Evolutionary conservation across 495 filamentous ascomycete genomes (phyloP), one percentile per base, ranked within the genome.

Genomic region (Xylaria castorea): DNA sequence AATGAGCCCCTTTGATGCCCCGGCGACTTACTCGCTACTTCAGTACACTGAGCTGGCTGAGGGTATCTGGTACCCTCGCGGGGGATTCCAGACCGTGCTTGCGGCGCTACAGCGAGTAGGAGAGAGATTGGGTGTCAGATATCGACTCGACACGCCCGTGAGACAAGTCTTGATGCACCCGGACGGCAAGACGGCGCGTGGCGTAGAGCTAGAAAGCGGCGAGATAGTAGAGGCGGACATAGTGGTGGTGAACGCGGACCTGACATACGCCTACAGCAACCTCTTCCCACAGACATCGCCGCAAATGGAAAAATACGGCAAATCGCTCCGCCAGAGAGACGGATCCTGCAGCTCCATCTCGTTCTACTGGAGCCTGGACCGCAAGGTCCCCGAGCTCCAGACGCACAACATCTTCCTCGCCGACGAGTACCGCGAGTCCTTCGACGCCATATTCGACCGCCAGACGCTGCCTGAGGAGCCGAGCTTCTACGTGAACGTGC

Each of bases 351-450:
- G 88, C 76, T 90, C 88, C 50, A 91, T 93, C 53, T 92, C 90
- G 6, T 92, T 92, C 80, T 93, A 92, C 82, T 93, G 91, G 91
- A 84, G 86, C 25, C 84, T 93, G 32, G 79, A 86, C 68, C 77
- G 83, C 32, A 78, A 82, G 40, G 77, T 92, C 3, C 87, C 89
- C 0, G 84, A 89, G 72, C 82, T 93, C 1, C 80, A 82, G n/a
- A 86, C 89, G 11, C 91, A 93, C 77, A 93, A 93, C 73, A 91
- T 93, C 75, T 93, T 93, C 81, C 85, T 93, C 25, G 90, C 91
- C 7, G 87, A 91, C 68, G 83, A 89, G 71, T 93, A 92, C 80
- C 83, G 83, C 48, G 89, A 90, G 72, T 89, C 85, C 25, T 93
- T 93, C 76, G 90, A 92, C 80, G 83, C 85, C 60, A 93, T 93